Percentiles rank a stretch among this genome's conserved stretches.
phyloP scores from a whole-genome alignment of 2,329 filamentous ascomycete species.

The Fusarium sp. region DNA sequence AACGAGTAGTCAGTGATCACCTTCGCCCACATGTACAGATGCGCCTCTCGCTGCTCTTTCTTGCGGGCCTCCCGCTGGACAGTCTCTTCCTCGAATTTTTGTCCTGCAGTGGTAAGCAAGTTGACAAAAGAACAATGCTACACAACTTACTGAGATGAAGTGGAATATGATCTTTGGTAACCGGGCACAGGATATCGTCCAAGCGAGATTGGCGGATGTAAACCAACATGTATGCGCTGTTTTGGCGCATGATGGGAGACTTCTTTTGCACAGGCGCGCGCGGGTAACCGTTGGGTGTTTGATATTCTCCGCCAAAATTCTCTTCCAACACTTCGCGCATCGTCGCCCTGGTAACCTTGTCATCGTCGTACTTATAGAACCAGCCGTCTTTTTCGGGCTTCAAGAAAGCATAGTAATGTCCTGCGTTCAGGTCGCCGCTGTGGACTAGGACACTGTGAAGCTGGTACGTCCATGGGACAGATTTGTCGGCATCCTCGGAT shows the following conservation, averaged over 20 bases:
- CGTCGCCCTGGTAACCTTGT: slow-evolving; percentile 94
- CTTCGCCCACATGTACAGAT: slow-evolving; percentile 88
- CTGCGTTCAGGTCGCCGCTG: slow-evolving; percentile 95
- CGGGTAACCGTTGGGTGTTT: slow-evolving; percentile 60
- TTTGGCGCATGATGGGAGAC: slow-evolving; percentile 71
- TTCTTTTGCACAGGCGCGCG: slow-evolving; percentile 66
- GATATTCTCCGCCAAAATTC: slow-evolving; percentile 93
- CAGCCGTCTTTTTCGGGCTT: slow-evolving; percentile 93
- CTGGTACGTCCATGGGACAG: slow-evolving; percentile 91
- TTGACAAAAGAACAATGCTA: background rate
- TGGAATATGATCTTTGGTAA: slow-evolving; percentile 83
- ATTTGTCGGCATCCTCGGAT: slow-evolving; percentile 85
- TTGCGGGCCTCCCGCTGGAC: slow-evolving; percentile 79
- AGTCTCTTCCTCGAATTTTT: slow-evolving; percentile 84
- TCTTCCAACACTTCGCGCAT: slow-evolving; percentile 93
- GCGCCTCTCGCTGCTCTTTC: slow-evolving; percentile 93
- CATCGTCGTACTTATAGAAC: slow-evolving; percentile 98
- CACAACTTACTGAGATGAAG: slow-evolving; percentile 76
- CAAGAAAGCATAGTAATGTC: slow-evolving; percentile 97
- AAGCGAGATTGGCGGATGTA: slow-evolving; percentile 90
- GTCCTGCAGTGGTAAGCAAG: slow-evolving; percentile 61
- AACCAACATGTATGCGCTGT: slow-evolving; percentile 98
- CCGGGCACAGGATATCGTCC: slow-evolving; percentile 83
- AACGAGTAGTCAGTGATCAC: slow-evolving; percentile 88
- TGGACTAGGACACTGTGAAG: slow-evolving; percentile 96